These are phyloP conservation scores for Pyricularia grisea DNA, from an alignment of 2,329 filamentous ascomycete species.

Conservation along the genomic window DNA sequence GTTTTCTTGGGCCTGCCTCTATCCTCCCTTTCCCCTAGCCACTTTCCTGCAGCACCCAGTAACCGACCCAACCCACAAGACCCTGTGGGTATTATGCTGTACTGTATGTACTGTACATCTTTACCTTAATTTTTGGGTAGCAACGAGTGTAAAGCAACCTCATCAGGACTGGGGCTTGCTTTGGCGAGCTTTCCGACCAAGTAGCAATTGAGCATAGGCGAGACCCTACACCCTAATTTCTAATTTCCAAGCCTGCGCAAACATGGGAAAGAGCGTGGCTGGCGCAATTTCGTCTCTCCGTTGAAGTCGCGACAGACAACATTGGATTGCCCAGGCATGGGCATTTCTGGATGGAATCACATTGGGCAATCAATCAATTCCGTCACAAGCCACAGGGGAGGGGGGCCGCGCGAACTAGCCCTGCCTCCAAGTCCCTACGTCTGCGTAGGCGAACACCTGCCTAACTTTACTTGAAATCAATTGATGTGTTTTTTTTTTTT, in stretches of 20 bases:
- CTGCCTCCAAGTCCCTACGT: neutral
- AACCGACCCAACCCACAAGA: neutral
- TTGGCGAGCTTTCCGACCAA: neutral
- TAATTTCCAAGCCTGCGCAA: neutral
- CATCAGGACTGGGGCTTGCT: neutral
- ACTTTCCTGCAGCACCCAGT: neutral
- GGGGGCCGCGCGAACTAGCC: neutral
- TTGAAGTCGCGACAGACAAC: neutral
- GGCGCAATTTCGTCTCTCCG: neutral
- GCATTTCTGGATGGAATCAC: neutral
- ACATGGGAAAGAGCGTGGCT: neutral
- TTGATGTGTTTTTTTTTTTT: too few species aligned
- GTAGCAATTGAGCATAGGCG: neutral
- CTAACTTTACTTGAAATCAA: neutral
- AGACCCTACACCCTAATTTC: neutral
- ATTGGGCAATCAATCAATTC: neutral
- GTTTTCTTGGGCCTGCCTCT: neutral
- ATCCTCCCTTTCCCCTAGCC: neutral
- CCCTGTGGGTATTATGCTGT: neutral
- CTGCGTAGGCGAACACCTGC: neutral
- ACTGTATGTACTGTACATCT: neutral
- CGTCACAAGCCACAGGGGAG: neutral
- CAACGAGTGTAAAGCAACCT: neutral
- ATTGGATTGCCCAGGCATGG: neutral
- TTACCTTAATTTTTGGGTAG: neutral